Base-by-base conservation (phyloP, 164 flowering plant species). In the Tetrastigma voinierianum region DNA sequence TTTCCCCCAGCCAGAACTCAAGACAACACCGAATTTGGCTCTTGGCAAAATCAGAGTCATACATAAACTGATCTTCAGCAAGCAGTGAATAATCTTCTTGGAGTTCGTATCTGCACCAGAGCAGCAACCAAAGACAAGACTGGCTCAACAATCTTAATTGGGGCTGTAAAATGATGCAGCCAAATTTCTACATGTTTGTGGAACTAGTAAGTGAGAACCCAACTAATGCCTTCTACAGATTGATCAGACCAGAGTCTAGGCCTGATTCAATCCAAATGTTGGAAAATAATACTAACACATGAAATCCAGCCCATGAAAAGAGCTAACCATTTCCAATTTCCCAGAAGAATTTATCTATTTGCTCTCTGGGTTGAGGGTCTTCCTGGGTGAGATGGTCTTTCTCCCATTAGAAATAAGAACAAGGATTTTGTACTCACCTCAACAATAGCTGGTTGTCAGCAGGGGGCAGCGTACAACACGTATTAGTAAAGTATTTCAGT, bases 1-100 rank as follows among this genome's bases (percentile, higher is more conserved):
- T n/a, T n/a, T n/a, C 72, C 15, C 97, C 94, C 54, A 9, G 49
- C 96, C 98, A 93, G 71, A 90, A 84, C 72, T 89, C 86, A 7
- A 90, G 87, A 65, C 67, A 71, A 61, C 55, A 21, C 59, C 72
- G 76, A 45, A 87, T 74, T 74, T 81, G 80, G 48, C 49, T 68
- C 69, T 75, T n/a, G n/a, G 90, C 59, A 93, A 87, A 90, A 61
- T 74, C 82, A n/a, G 67, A 57, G n/a, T 94, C 86, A 65, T 84
- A 81, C 20, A 69, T 19, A 62, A 88, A 91, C 20, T 71, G 51
- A 47, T 86, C 84, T 78, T 94, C 98, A 16, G 80, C 87, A 6
- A 91, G 64, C 76, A 91, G 54, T 18, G 96, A 86, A 16, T 85
- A 63, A 74, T 94, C 91, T 59, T 79, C 76, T n/a, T 91, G 98